These are phyloP conservation scores for Coccomyxa subellipsoidea DNA, from an alignment of 163 green algal species.

Conservation along the genomic window DNA sequence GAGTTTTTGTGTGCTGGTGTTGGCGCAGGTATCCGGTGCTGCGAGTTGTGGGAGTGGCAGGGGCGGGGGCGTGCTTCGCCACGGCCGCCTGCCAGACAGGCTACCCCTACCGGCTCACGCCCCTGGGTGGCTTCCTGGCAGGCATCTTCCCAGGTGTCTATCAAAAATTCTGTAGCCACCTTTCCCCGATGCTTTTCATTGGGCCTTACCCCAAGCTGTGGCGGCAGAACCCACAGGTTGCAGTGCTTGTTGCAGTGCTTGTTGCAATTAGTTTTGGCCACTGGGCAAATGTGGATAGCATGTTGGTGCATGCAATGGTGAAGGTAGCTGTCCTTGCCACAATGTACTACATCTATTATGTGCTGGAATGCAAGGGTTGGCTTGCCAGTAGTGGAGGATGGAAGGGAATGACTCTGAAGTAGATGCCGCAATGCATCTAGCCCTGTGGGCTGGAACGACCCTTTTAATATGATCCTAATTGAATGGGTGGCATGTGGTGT, in stretches of 20 bases:
- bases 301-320: too few species aligned
- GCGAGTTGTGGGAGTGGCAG: neutral
- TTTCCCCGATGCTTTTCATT: neutral
- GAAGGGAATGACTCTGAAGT: too few species aligned
- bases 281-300: too few species aligned
- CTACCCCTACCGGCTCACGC: conserved; percentile 15
- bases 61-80: conserved; percentile 8
- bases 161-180: neutral
- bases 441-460: neutral
- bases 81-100: conserved; percentile 8
- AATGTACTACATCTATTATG: too few species aligned
- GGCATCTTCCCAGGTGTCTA: conserved; percentile 13
- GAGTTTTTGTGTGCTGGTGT: too few species aligned
- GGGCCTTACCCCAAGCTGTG: neutral
- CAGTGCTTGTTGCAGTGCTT: too few species aligned
- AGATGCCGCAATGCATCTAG: too few species aligned
- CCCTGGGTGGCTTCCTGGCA: conserved; percentile 16
- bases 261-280: too few species aligned
- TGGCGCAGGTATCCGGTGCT: conserved; percentile 13
- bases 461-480: neutral
- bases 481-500: neutral
- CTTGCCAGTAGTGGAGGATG: too few species aligned
- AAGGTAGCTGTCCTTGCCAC: too few species aligned
- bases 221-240: neutral
- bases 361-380: too few species aligned